Base-by-base conservation (phyloP, 257 asterid species). In the Fraxinus pennsylvanica region DNA sequence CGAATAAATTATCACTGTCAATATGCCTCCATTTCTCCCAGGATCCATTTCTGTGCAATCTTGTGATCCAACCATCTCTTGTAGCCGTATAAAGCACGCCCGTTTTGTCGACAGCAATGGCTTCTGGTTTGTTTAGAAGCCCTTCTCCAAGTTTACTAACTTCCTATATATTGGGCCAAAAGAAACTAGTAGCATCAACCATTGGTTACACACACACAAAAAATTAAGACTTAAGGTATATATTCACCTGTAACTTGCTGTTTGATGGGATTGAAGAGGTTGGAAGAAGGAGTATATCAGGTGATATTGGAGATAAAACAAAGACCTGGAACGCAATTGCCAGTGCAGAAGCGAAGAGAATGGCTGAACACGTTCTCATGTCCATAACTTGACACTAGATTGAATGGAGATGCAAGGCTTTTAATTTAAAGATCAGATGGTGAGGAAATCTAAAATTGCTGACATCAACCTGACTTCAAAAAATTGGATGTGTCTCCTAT, bases 121-220 rank as follows among this genome's bases (percentile, higher is more conserved):
- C 94, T 74, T 92, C 96, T 25, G 97, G 91, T 54, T 85, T 80
- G 66, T 80, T 61, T 29, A 91, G n/a, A 6, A 78, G 4, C 32
- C 97, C 94, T 85, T 91, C 91, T 82, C 97, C 94, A 33, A 92
- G 84, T 79, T 90, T 88, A 13, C 33, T 85, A 68, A 86, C 94
- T 72, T 83, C 86, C 97, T 91, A 71, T 7, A 14, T 38, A 4
- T 7, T 14, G 15, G 54, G 54, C 54, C 54, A 47, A 14, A 47
- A 14, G 17, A 43, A 43, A 10, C 5, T 43, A 43, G n/a, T 15
- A 14, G 57, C 57, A 47, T 47, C 7, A 47, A 14, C 57, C 57
- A 3, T 13, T 45, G 19, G 19, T 45, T 12, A 43, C 0, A 43
- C 52, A 12, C 52, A 39, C 15, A 43, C 9, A 39, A 1, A 39